Base-by-base conservation (phyloP, 2,329 filamentous ascomycete genomes). In the Fusarium albidum region DNA sequence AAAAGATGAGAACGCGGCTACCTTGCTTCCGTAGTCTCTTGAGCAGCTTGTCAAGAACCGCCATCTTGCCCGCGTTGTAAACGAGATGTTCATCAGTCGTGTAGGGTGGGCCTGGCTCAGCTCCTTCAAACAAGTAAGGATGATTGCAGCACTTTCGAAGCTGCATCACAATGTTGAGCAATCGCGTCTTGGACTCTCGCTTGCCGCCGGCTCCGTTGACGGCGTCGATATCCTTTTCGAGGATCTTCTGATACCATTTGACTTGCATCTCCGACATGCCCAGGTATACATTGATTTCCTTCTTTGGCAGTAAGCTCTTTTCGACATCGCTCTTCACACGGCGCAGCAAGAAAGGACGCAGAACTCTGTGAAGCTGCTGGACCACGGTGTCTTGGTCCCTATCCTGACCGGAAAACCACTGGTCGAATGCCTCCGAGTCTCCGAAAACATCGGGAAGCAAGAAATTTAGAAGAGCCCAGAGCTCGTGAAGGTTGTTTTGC, bases 201-300 rank as follows among this genome's bases (percentile, higher is more conserved):
- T 97, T 99, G 43, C 95, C 95, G 59, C 90, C 92, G 26, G 94
- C 95, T 56, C 95, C 95, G 65, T 99, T 99, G 68, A 99, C 94
- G 12, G 95, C 95, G 73, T 99, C 95, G 57, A 99, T 99, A 69
- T 99, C 95, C 77, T 98, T 99, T 70, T 99, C 95, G 4, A 99
- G 80, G 65, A 99, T 99, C 78, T 97, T 98, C 74, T 96, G 90
- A 71, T 99, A 99, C 94, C 95, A 99, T 71, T 95, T 96, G 64
- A 97, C 85, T 73, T 99, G 95, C 95, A 99, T 99, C 52, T 97
- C 93, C 1, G 95, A 93, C 94, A 99, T 97, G 63, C 94, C 95
- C 63, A 99, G 89, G 70, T 98, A 99, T 25, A 99, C 77, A 63
- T 99, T 99, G 69, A 98, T 79, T 73, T 99, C 95, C 74, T 98